Conservation (phyloP, 495 filamentous ascomycete species). For the Penicillium canariense region DNA sequence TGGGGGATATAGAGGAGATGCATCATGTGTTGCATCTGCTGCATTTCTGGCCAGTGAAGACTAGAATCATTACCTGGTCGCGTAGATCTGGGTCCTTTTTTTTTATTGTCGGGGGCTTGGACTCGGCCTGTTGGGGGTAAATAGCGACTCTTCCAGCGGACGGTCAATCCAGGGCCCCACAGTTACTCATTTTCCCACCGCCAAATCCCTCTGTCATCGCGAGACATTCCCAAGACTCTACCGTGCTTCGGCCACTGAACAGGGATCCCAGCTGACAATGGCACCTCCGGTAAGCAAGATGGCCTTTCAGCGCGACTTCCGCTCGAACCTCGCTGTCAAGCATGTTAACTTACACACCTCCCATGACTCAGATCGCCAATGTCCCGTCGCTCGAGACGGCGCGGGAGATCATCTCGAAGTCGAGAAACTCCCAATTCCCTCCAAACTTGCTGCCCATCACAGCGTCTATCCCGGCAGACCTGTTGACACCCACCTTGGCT, state of each 20-base stretch:
- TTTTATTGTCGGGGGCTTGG: not conserved
- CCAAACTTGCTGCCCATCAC: conserved; percentile 86
- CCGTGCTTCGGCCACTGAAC: not conserved
- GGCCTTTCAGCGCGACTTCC: not conserved
- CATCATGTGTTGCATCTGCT: not conserved
- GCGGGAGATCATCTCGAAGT: conserved; percentile 50
- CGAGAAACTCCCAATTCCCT: conserved; percentile 49
- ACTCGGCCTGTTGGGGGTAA: not conserved
- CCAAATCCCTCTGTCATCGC: conserved; percentile 22
- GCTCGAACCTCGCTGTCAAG: not conserved
- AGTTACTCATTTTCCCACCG: conserved; percentile 27
- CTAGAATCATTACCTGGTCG: not conserved
- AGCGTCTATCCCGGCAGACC: conserved; percentile 82
- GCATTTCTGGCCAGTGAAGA: not conserved
- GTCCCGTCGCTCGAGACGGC: conserved; percentile 45
- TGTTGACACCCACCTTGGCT: conserved; percentile 85
- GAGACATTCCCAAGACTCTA: not conserved
- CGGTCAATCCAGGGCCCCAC: conserved; percentile 14
- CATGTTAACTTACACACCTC: conserved; percentile 5
- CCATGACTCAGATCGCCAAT: conserved; percentile 36
- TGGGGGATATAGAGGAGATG: not conserved
- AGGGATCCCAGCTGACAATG: conserved; percentile 24
- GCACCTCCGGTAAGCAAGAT: conserved; percentile 35
- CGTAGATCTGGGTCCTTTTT: not conserved
- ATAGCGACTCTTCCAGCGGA: not conserved